A percentile compares a stretch with the other conserved stretches of the same genome.
Conservation (phyloP, 257 asterid genomes). For the Solanum neorickii region DNA sequence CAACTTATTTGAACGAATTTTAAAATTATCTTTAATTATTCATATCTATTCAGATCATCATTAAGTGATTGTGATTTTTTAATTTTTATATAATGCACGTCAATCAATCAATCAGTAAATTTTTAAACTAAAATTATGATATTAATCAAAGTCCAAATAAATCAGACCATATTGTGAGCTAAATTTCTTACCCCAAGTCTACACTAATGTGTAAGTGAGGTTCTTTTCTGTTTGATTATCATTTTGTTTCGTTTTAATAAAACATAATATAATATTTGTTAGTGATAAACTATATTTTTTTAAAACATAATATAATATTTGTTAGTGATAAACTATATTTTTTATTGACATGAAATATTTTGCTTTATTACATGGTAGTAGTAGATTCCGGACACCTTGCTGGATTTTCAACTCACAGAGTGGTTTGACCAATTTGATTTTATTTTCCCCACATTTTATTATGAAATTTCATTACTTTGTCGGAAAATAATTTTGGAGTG, state of each 20-base stretch:
- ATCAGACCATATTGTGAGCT: not conserved
- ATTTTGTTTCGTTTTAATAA: not conserved
- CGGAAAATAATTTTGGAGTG: not conserved
- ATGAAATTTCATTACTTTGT: not conserved
- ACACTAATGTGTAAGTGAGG: not conserved
- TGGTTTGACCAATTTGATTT: not conserved
- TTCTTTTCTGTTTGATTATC: not conserved
- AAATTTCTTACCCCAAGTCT: not conserved
- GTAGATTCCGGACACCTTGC: constrained; percentile 2
- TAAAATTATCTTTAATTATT: no score
- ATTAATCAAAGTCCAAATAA: no score
- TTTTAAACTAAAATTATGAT: no score
- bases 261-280: not conserved
- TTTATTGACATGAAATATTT: not conserved
- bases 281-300: not conserved
- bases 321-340: not conserved
- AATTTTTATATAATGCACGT: not conserved
- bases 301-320: not conserved
- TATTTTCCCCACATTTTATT: not conserved
- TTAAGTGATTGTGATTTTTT: not conserved
- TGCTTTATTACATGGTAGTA: not conserved
- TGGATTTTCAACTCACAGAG: not conserved
- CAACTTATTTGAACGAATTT: not conserved
- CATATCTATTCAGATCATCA: not conserved
- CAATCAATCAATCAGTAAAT: no score